Conservation (phyloP, 1,284 basidiomycete genomes). For the Apiotrichum sp. region DNA sequence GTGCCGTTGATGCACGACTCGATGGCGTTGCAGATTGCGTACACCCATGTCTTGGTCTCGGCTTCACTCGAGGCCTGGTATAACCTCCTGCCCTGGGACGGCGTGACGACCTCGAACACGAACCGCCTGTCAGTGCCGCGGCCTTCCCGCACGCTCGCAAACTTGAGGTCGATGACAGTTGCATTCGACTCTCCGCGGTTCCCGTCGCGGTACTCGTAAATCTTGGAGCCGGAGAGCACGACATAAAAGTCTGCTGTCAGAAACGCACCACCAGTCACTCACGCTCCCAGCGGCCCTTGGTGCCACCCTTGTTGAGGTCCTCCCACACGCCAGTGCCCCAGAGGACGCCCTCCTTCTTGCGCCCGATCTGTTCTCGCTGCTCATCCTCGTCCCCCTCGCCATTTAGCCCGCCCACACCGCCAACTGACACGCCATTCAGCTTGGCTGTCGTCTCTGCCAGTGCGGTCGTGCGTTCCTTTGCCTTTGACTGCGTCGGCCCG, state of each 20-base stretch:
- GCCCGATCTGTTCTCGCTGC: slow-evolving; percentile 36
- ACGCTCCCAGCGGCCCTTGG: slow-evolving; percentile 45
- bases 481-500: not conserved
- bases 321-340: slow-evolving; percentile 46
- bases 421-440: slow-evolving; percentile 18
- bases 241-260: slow-evolving; percentile 41
- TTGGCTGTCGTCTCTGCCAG: slow-evolving; percentile 17
- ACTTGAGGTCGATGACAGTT: slow-evolving; percentile 45
- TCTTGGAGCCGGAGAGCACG: slow-evolving; percentile 43
- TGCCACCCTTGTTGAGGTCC: slow-evolving; percentile 31
- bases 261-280: slow-evolving; percentile 15
- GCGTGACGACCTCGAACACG: slow-evolving; percentile 53
- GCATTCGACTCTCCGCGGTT: slow-evolving; percentile 32
- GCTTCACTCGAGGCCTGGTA: slow-evolving; percentile 51
- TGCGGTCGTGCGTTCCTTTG: not conserved
- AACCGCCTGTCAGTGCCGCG: slow-evolving; percentile 45
- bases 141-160: slow-evolving; percentile 46
- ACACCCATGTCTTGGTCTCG: slow-evolving; percentile 51
- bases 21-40: slow-evolving; percentile 51
- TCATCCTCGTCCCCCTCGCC: slow-evolving; percentile 40
- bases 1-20: slow-evolving; percentile 52
- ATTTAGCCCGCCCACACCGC: slow-evolving; percentile 33
- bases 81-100: slow-evolving; percentile 47
- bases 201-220: slow-evolving; percentile 47
- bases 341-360: slow-evolving; percentile 46